Percentiles rank a stretch among this genome's conserved stretches.
Evolutionary conservation across 2,329 filamentous ascomycete species (phyloP).

Genomic region (Colletotrichum theobromicola): DNA sequence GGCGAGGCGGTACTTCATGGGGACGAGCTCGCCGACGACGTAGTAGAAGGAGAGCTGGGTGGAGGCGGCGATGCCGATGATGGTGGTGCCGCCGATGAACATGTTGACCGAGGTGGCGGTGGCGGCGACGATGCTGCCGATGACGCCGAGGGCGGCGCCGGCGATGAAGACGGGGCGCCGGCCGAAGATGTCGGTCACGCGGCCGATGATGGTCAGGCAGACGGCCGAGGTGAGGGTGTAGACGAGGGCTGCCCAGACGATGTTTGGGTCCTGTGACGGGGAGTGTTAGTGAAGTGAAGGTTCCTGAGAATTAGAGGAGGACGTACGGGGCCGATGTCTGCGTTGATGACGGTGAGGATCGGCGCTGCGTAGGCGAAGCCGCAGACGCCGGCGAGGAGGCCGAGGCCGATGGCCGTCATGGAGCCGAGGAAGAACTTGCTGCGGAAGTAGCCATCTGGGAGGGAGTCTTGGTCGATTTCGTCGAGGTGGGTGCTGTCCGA

Average conservation of each 20-base stretch:
- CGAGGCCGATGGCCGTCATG: conserved; percentile 28
- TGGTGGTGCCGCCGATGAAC: conserved; percentile 40
- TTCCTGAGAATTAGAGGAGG: too few species aligned
- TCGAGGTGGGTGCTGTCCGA: conserved; percentile 13
- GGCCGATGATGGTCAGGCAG: conserved; percentile 29
- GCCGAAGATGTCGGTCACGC: conserved; percentile 31
- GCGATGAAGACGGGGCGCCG: conserved; percentile 31
- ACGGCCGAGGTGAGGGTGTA: conserved; percentile 34
- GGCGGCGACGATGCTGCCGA: conserved; percentile 41
- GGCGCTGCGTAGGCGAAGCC: conserved; percentile 30
- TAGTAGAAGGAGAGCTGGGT: conserved; percentile 42
- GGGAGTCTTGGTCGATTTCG: conserved; percentile 22
- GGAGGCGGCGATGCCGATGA: conserved; percentile 39
- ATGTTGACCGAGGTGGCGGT: conserved; percentile 38
- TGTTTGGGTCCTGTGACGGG: conserved; percentile 23
- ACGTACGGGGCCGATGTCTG: conserved; percentile 32
- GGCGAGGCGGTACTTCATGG: conserved; percentile 38
- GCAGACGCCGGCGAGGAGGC: conserved; percentile 31
- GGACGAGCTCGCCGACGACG: conserved; percentile 41
- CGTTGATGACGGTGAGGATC: conserved; percentile 31
- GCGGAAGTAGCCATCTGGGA: conserved; percentile 29
- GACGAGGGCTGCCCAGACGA: conserved; percentile 33
- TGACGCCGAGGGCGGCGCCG: conserved; percentile 34
- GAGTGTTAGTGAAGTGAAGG: neutral
- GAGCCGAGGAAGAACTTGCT: conserved; percentile 31